Base-by-base conservation (phyloP, 352 stramenopile species). In the Plasmopara muralis region DNA sequence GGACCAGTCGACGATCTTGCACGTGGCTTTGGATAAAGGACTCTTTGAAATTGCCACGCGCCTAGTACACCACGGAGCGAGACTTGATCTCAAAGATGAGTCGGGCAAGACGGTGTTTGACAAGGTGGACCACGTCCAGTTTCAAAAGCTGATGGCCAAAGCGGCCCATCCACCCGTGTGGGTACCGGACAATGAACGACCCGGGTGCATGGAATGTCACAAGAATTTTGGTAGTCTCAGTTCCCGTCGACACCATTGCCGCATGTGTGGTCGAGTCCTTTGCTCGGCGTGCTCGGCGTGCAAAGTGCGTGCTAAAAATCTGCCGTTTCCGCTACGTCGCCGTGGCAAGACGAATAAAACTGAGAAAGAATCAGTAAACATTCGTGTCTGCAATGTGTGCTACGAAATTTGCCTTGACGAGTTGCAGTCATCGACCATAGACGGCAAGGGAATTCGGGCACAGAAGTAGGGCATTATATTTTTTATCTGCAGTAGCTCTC, bases 311-410 rank as follows among this genome's bases (percentile, higher is more conserved):
- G 59, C 46, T 46, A 72, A 68, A 61, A 65, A 76, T 47, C 57
- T 72, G 45, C 67, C 62, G 50, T 71, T 67, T 41, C 43, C 48
- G 47, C 68, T 69, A 14, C 73, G 62, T 40, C 60, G 77, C 47
- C 70, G 66, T 25, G 61, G 65, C 42, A 88, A 84, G 56, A 76
- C 81, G 55, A 75, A 80, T 50, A 65, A 84, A 54, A 51, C 63
- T 4, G 63, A 70, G 31, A 76, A 67, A 50, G 61, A 41, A 57
- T 57, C 55, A 37, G 74, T 79, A 51, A 82, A 79, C 43, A 70
- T 72, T 44, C 81, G 81, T 42, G 73, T 88, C 44, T 92, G 81
- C 58, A 83, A 74, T 34, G 80, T 77, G 64, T 92, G 81, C 62
- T 78, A 80, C 50, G 74, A 85, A 33, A 71, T 80, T 48, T 74